Evolutionary conservation across 805 yeast species (phyloP).

Genomic region (Metschnikowia lunata): DNA sequence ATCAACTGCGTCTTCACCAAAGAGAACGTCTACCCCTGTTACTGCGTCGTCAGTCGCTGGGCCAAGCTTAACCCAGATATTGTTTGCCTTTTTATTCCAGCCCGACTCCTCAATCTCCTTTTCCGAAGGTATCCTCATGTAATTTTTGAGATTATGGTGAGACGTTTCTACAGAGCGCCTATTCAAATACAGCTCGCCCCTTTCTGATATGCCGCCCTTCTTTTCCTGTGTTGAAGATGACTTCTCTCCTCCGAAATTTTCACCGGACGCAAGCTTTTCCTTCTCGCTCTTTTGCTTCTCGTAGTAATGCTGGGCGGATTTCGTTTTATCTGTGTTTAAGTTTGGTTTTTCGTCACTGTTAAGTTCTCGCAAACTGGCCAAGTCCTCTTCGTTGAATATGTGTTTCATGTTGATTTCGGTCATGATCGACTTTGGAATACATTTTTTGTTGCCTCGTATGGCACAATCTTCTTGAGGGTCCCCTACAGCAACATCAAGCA

Average conservation of each 20-base stretch:
- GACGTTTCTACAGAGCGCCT: slow-evolving; percentile 16
- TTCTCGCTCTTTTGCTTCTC: not conserved
- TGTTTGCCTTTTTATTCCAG: slow-evolving; percentile 46
- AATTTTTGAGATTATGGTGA: slow-evolving; percentile 18
- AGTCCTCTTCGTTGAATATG: slow-evolving; percentile 26
- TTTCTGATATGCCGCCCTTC: not conserved
- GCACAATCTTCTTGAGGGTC: slow-evolving; percentile 27
- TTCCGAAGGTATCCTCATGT: slow-evolving; percentile 28
- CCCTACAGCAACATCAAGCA: slow-evolving; percentile 39
- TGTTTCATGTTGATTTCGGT: slow-evolving; percentile 25
- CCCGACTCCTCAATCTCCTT: slow-evolving; percentile 35
- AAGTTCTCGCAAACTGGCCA: slow-evolving; percentile 3
- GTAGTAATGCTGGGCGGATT: not conserved
- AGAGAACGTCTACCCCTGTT: slow-evolving; percentile 63
- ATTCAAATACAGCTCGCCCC: not conserved
- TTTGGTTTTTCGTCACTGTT: slow-evolving; percentile 8
- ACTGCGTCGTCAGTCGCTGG: slow-evolving; percentile 35
- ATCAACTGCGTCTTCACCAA: slow-evolving; percentile 69
- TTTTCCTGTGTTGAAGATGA: slow-evolving; percentile 1
- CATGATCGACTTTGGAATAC: slow-evolving; percentile 27
- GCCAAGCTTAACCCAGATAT: slow-evolving; percentile 61
- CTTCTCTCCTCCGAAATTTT: slow-evolving; percentile 4
- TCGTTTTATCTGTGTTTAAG: not conserved
- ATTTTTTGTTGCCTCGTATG: slow-evolving; percentile 35
- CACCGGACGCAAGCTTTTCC: slow-evolving; percentile 5